Evolutionary conservation across 176 grass and related monocot genomes (phyloP).

Genomic region (Carex kokanica): DNA sequence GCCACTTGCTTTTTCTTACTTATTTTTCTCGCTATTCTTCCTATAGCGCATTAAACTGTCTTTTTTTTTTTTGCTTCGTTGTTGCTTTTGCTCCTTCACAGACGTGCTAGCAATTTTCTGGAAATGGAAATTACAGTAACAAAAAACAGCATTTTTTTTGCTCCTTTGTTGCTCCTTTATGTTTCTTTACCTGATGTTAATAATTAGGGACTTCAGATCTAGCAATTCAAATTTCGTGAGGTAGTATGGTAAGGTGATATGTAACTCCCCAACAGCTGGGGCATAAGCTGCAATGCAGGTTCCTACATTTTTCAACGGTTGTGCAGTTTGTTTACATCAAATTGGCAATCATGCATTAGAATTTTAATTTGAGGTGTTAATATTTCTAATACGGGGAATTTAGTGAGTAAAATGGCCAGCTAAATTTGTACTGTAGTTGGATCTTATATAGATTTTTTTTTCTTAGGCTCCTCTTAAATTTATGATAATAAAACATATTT

Average conservation of each 20-base stretch:
- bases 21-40: neutral
- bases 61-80: neutral
- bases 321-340: neutral
- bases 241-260: neutral
- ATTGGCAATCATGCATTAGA: neutral
- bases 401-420: neutral
- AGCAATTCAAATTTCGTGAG: neutral
- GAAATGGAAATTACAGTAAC: neutral
- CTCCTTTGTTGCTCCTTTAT: too few relatives aligned
- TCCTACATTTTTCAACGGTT: neutral
- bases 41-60: neutral
- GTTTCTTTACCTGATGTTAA: neutral
- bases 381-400: neutral
- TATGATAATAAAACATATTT: neutral
- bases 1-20: neutral
- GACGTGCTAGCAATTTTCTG: neutral
- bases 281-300: neutral
- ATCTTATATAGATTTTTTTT: conserved; percentile 3
- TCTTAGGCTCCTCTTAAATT: neutral
- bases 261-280: neutral
- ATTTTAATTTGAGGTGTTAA: neutral
- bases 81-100: neutral
- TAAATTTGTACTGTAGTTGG: neutral
- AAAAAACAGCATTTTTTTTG: too few relatives aligned
- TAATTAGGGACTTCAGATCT: neutral